phyloP scores from a whole-genome alignment of 768 basidiomycete genomes.

The Rhizopogon sp. region DNA sequence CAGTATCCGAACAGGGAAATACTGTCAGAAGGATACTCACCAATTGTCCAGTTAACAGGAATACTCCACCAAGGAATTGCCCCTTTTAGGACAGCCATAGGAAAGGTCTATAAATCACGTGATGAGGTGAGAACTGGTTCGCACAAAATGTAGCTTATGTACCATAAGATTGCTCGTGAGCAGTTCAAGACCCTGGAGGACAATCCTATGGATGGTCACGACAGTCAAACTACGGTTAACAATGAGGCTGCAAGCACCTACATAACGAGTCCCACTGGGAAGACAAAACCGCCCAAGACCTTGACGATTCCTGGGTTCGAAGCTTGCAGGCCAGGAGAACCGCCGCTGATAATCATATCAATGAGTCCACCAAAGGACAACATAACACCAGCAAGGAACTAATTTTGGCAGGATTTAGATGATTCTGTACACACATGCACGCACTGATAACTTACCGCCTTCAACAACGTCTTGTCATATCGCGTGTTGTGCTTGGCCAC shows the following conservation, averaged over 20 bases:
- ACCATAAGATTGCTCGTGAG: constrained; percentile 80
- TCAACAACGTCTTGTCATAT: constrained; percentile 55
- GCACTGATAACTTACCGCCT: constrained; percentile 47
- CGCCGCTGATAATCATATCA: constrained; percentile 55
- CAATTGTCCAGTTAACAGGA: constrained; percentile 64
- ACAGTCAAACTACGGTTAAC: neutral
- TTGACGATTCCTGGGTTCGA: constrained; percentile 67
- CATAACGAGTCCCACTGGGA: constrained; percentile 78
- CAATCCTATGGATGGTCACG: constrained; percentile 45
- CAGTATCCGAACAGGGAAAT: neutral
- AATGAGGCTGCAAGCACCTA: constrained; percentile 21
- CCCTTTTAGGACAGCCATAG: constrained; percentile 60
- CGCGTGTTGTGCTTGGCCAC: constrained; percentile 62
- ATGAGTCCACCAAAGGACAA: constrained; percentile 71
- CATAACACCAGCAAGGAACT: constrained; percentile 70
- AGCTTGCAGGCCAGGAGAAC: constrained; percentile 43
- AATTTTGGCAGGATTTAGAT: neutral
- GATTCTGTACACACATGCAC: neutral
- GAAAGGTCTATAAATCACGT: constrained; percentile 44
- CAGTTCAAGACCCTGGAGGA: constrained; percentile 65
- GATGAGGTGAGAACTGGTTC: neutral
- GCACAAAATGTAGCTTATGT: neutral
- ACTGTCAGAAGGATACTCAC: constrained; percentile 29
- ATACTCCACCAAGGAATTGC: constrained; percentile 69
- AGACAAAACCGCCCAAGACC: constrained; percentile 60